Conservation (phyloP, 2,329 filamentous ascomycete species). For the Cladosporium sp. region DNA sequence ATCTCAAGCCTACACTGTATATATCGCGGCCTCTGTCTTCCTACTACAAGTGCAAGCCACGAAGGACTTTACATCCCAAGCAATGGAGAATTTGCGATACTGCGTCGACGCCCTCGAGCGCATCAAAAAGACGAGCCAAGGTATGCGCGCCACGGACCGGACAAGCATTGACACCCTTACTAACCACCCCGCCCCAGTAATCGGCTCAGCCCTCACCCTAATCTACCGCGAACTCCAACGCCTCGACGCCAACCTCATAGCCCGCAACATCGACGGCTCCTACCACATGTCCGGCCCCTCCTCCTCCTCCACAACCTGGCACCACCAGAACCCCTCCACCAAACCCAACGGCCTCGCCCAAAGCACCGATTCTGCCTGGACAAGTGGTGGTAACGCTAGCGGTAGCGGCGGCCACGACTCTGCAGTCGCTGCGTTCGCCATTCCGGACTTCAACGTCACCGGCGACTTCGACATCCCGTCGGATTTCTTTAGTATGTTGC, state of each 20-base stretch:
- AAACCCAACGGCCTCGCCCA: background rate
- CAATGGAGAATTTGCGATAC: conserved; percentile 11
- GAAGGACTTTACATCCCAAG: conserved; percentile 4
- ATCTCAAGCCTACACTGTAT: conserved; percentile 11
- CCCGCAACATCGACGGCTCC: conserved; percentile 2
- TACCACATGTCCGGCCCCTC: conserved; percentile 10
- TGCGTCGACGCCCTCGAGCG: conserved; percentile 7
- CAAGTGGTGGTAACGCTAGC: background rate
- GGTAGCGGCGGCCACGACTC: background rate
- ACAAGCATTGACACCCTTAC: no score
- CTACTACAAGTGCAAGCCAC: conserved; percentile 13
- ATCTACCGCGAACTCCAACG: conserved; percentile 13
- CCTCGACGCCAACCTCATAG: conserved; percentile 7
- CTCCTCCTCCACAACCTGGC: background rate
- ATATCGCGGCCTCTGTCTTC: conserved; percentile 16
- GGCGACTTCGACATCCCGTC: conserved; percentile 6
- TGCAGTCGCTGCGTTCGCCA: background rate
- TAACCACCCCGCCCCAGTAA: background rate
- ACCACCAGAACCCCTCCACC: background rate
- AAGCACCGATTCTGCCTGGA: background rate
- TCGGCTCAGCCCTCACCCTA: conserved; percentile 8
- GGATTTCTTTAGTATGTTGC: conserved; percentile 13
- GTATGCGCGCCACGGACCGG: background rate
- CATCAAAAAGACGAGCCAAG: conserved; percentile 9
- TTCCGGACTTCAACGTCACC: background rate